Evolutionary conservation across 441 rosid genomes (phyloP).

Genomic region (Sinapis alba): DNA sequence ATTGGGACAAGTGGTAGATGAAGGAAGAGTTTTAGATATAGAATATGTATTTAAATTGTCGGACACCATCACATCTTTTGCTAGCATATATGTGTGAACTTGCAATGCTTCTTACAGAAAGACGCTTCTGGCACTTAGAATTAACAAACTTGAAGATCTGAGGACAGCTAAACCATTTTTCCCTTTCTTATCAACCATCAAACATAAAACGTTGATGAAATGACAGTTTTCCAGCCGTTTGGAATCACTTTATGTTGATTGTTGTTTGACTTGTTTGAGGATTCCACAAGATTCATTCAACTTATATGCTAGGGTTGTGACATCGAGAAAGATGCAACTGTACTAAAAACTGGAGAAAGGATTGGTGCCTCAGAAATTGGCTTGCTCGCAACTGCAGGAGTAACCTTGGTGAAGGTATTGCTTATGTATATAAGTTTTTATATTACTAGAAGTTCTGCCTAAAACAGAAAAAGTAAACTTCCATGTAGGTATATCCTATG

Average conservation of each 20-base stretch:
- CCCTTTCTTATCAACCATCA: background rate
- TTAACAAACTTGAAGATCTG: background rate
- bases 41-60: background rate
- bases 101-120: slow-evolving; percentile 1
- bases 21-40: background rate
- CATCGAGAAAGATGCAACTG: slow-evolving; percentile 63
- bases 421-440: slow-evolving; percentile 24
- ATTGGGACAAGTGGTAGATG: slow-evolving; percentile 3
- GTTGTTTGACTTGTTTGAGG: background rate
- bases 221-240: background rate
- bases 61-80: background rate
- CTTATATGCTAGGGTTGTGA: slow-evolving; percentile 70
- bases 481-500: slow-evolving; percentile 71
- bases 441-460: slow-evolving; percentile 19
- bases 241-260: background rate
- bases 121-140: background rate
- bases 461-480: slow-evolving; percentile 10
- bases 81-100: background rate
- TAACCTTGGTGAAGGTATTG: slow-evolving; percentile 72
- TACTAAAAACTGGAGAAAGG: slow-evolving; percentile 75
- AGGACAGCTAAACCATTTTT: background rate
- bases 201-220: background rate
- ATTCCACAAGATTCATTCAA: slow-evolving; percentile 6
- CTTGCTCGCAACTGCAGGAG: slow-evolving; percentile 83
- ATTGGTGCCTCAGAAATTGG: slow-evolving; percentile 93